Evolutionary conservation across 108 stramenopile genomes (phyloP), one percentile per base, ranked within the genome.

Genomic region (Discostella pseudostelligera): DNA sequence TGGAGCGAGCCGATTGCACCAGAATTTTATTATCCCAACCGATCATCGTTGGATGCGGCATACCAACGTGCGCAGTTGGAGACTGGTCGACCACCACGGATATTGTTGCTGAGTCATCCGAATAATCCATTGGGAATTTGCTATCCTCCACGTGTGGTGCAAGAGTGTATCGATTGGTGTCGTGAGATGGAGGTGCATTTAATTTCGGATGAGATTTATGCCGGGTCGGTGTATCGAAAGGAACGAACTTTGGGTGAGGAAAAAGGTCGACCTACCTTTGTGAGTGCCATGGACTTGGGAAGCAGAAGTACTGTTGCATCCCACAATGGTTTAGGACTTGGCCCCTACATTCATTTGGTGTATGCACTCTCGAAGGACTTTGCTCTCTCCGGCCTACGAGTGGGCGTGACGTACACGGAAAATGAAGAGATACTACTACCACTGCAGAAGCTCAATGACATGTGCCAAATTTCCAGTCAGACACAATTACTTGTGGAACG

Each of bases 281-380:
- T 70, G 9, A 86, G 84, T 59, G 83, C 85, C 37, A 74, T 89
- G 61, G 60, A 80, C 32, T 39, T 89, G 59, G 86, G 85, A 10
- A 59, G 81, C 14, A 56, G 40, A 26, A n/a, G 8, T 9, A 8
- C 35, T 3, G 9, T 3, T 13, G 14, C 11, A 14, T 14, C 46
- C 16, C 12, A 40, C 19, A 49, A 78, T 8, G 35, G 25, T 44
- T 67, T 84, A 44, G 84, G 84, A 22, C 62, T 92, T 4, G 90
- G 90, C 9, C 87, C 88, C 25, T 88, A 81, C 63, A 62, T 92
- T 47, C 94, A 95, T 64, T 64, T 89, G 10, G 89, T 95, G 4
- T 95, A 89, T 47, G 77, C 88, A 14, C 70, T 95, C 35, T 89
- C 87, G 36, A 95, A 95, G 76, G 94, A 95, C 77, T 93, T 91